Evolutionary conservation across 345 rosid species (phyloP).

Genomic region (Rhodamnia argentea): DNA sequence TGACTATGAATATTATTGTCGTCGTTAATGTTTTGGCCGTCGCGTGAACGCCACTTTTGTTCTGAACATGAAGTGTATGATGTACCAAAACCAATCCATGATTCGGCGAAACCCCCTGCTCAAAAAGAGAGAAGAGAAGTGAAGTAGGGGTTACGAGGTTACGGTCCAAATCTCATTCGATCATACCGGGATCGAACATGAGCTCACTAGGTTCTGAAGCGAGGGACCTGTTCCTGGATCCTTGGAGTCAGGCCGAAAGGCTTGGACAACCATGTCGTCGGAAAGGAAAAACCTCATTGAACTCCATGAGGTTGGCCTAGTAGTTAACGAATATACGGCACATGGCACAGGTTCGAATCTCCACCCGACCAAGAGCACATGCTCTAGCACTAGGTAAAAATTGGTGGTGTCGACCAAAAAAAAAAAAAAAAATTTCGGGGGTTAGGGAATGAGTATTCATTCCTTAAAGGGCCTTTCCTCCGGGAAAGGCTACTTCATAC

Average conservation of each 20-base stretch:
- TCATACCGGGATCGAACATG: background rate
- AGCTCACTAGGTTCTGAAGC: background rate
- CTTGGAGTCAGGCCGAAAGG: background rate
- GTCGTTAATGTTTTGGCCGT: too few relatives aligned
- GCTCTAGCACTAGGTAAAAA: background rate
- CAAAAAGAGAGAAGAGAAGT: background rate
- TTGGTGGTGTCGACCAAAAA: background rate
- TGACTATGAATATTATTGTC: too few relatives aligned
- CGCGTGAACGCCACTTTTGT: background rate
- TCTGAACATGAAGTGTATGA: background rate
- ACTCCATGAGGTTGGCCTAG: background rate
- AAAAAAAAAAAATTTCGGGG: too few relatives aligned
- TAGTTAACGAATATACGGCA: background rate
- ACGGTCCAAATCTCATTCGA: background rate
- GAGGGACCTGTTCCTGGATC: background rate
- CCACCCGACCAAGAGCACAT: background rate
- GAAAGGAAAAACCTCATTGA: background rate
- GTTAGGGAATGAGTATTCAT: background rate
- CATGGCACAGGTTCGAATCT: background rate
- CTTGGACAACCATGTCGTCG: background rate
- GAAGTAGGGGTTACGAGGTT: background rate
- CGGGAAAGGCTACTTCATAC: background rate
- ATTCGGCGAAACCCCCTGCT: background rate
- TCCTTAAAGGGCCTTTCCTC: background rate
- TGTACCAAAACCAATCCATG: background rate